Conservation (phyloP, 176 grass and related monocot species). For the Carex scoparia region DNA sequence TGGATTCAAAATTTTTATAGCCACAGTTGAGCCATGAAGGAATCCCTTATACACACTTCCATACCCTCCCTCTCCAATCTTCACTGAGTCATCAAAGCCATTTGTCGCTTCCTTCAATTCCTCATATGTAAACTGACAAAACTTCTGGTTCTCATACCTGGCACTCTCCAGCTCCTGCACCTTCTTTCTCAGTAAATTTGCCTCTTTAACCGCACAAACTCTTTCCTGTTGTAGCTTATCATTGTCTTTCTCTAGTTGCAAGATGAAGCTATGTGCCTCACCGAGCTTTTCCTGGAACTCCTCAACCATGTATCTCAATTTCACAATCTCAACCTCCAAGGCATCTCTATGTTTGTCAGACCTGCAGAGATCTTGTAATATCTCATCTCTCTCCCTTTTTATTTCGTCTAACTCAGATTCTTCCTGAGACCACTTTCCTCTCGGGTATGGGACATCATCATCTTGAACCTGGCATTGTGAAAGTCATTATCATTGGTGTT, state of each 20-base stretch:
- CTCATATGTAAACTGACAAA: conserved; percentile 33
- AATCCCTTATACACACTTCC: conserved; percentile 40
- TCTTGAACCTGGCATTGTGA: conserved; percentile 10
- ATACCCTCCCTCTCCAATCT: conserved; percentile 45
- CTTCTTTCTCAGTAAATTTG: conserved; percentile 19
- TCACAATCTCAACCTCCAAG: conserved; percentile 14
- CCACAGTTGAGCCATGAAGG: conserved; percentile 26
- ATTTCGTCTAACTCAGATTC: conserved; percentile 17
- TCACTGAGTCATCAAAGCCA: conserved; percentile 33
- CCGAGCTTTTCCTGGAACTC: conserved; percentile 23
- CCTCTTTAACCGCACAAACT: conserved; percentile 24
- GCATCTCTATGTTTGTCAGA: conserved; percentile 19
- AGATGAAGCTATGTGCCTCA: conserved; percentile 21
- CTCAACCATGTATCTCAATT: neutral
- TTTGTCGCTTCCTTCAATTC: conserved; percentile 36
- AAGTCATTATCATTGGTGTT: neutral
- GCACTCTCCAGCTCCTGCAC: conserved; percentile 5
- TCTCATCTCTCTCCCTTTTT: conserved; percentile 7
- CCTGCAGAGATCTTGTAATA: neutral
- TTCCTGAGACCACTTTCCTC: conserved; percentile 18
- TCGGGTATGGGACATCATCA: conserved; percentile 25
- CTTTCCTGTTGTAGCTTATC: conserved; percentile 26
- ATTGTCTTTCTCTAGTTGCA: conserved; percentile 16
- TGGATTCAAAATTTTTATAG: conserved; percentile 42
- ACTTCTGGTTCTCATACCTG: conserved; percentile 16